Conservation (phyloP, 1,284 basidiomycete species). For the Ceratobasidium sp. region DNA sequence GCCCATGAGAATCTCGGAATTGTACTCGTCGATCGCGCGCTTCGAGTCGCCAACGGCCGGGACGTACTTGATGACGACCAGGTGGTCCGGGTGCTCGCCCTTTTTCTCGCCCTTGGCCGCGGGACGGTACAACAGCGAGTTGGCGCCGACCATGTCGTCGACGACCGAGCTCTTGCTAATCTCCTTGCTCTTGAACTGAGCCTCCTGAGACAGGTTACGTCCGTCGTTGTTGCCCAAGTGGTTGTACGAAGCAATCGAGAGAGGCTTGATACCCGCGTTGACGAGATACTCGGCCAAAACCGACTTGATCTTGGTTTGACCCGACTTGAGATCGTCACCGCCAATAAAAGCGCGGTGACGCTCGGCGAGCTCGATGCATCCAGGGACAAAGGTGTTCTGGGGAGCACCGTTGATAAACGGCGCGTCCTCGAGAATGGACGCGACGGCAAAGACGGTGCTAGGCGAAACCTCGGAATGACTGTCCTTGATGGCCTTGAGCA, state of each 20-base stretch:
- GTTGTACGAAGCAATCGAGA: constrained; percentile 97
- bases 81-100: constrained; percentile 96
- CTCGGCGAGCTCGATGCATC: constrained; percentile 93
- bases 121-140: constrained; percentile 88
- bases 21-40: constrained; percentile 98
- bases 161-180: constrained; percentile 96
- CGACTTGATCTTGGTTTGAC: constrained; percentile 93
- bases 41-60: constrained; percentile 96
- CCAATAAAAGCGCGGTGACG: constrained; percentile 91
- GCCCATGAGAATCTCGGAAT: constrained; percentile 79
- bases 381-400: constrained; percentile 99
- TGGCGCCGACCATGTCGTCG: constrained; percentile 96
- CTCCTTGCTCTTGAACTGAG: constrained; percentile 98
- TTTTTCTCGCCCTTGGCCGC: constrained; percentile 64
- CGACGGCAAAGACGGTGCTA: constrained; percentile 94
- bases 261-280: constrained; percentile 98
- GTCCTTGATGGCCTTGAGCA: constrained; percentile 81
- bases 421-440: constrained; percentile 92
- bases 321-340: constrained; percentile 97
- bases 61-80: constrained; percentile 95
- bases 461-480: constrained; percentile 96
- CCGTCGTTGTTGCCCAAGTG: constrained; percentile 99
- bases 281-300: constrained; percentile 98
- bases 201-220: constrained; percentile 89
- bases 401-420: constrained; percentile 98